Base-by-base conservation (phyloP, 163 green algal genomes). In the Prototheca wickerhamii region DNA sequence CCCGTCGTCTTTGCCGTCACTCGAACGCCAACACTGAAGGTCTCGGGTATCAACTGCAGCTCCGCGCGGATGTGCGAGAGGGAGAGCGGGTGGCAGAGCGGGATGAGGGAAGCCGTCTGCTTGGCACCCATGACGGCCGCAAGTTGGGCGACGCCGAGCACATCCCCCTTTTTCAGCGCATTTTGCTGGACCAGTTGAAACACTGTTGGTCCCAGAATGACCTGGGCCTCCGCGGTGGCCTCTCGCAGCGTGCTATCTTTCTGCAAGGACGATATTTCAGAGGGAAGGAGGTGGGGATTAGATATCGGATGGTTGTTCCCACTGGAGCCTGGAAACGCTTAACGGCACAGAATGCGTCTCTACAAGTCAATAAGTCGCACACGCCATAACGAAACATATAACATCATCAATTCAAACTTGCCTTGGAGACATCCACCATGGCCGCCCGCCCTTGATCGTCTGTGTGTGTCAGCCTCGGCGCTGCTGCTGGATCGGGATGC, bases 21-120 rank as follows among this genome's bases (percentile, higher is more conserved):
- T 1, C 5, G 59, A 17, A 97, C 73, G 26, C 58, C 37, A 12
- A 97, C 82, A 2, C 72, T 65, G 20, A 75, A 49, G 0, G 21
- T 20, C 0, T 42, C 46, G 2, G 65, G 33, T 4, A 84, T 71
- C 67, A 96, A 68, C 17, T 55, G 3, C 32, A 95, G 71, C 21
- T 56, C 43, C 17, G 80, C 64, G 25, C 68, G 30, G 29, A 82
- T 72, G 40, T 71, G 37, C 6, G 63, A 71, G 35, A 97, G 74
- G 10, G 81, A 58, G n/a, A 98, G 80, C 57, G 82, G 85, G 73
- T 98, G 92, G 75, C 92, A 98, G 21, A 98, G 74, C 4, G 92
- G 92, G 54, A 98, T 98, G 53, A 98, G 74, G 0, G 28, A 49
- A 7, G 74, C 40, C 0, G 93, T 98, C 23, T 86, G 72, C 73